Conservation (phyloP, 1,139 yeast species). For the Debaryomyces robertsiae region DNA sequence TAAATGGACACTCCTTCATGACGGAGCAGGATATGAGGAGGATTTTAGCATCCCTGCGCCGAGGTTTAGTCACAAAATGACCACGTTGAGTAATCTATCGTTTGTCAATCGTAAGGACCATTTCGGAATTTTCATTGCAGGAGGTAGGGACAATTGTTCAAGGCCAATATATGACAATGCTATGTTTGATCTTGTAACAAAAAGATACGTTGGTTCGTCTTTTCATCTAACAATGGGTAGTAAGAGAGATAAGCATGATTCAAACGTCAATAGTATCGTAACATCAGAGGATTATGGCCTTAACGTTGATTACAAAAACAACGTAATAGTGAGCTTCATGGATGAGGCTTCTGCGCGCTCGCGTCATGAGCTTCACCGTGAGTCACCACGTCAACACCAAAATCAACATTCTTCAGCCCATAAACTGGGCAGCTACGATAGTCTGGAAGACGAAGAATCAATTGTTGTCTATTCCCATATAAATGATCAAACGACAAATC, state of each 20-base stretch:
- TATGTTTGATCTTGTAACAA: slow-evolving; percentile 55
- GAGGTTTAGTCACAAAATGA: slow-evolving; percentile 57
- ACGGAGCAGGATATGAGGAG: slow-evolving; percentile 30
- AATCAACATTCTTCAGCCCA: background rate
- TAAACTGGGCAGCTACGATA: slow-evolving; percentile 2
- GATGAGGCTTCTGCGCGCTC: slow-evolving; percentile 30
- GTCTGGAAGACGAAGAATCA: slow-evolving; percentile 27
- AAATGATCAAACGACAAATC: slow-evolving; percentile 19
- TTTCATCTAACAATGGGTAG: slow-evolving; percentile 28
- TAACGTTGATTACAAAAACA: slow-evolving; percentile 35
- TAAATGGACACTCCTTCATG: slow-evolving; percentile 55
- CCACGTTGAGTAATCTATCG: slow-evolving; percentile 43
- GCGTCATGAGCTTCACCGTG: slow-evolving; percentile 14
- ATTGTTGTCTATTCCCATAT: slow-evolving; percentile 43
- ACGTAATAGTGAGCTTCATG: slow-evolving; percentile 36
- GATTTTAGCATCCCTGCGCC: slow-evolving; percentile 38
- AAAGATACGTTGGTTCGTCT: slow-evolving; percentile 44
- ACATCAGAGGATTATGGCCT: slow-evolving; percentile 25
- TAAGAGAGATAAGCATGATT: slow-evolving; percentile 12
- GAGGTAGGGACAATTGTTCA: slow-evolving; percentile 56
- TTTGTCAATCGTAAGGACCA: slow-evolving; percentile 50
- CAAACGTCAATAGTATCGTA: slow-evolving; percentile 21
- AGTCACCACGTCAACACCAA: slow-evolving; percentile 11
- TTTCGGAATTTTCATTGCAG: slow-evolving; percentile 58
- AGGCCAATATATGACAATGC: slow-evolving; percentile 44